Evolutionary conservation across 306 rosid species (phyloP).

Genomic region (Quercus agrifolia): DNA sequence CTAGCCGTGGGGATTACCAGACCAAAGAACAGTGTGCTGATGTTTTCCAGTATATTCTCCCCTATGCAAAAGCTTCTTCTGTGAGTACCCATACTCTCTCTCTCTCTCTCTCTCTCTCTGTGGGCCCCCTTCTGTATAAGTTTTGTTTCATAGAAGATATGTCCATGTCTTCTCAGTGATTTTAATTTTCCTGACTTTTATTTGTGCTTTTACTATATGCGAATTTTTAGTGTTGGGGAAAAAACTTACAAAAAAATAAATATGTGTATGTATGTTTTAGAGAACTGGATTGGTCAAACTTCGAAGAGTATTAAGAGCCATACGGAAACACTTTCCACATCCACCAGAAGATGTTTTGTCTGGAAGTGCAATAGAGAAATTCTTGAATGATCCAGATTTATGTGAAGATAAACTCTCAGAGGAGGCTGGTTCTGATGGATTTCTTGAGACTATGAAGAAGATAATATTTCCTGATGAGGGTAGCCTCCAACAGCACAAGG

Average conservation of each 20-base stretch:
- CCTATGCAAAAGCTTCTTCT: conserved; percentile 94
- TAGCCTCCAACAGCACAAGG: conserved; percentile 63
- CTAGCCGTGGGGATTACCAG: conserved; percentile 95
- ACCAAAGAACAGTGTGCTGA: conserved; percentile 95
- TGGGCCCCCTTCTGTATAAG: not conserved
- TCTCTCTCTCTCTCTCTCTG: conserved; percentile 15
- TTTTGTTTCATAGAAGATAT: conserved; percentile 12
- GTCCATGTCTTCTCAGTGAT: not conserved
- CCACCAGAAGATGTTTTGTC: conserved; percentile 86
- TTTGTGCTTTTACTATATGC: conserved; percentile 22
- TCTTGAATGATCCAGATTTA: conserved; percentile 77
- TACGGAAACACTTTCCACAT: conserved; percentile 80
- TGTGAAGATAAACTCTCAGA: conserved; percentile 97
- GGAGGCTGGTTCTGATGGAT: conserved; percentile 88
- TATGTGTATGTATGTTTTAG: conserved; percentile 42
- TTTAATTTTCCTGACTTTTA: conserved; percentile 23
- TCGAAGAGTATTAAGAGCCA: conserved; percentile 92
- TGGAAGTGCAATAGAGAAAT: conserved; percentile 83
- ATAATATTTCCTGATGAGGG: conserved; percentile 66
- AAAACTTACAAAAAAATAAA: not conserved
- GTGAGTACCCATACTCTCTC: conserved; percentile 46
- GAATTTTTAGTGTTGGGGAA: conserved; percentile 28
- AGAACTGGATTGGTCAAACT: conserved; percentile 90
- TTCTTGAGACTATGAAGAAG: conserved; percentile 78
- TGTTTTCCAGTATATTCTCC: conserved; percentile 92